Percentiles rank a stretch among this genome's conserved stretches.
These are phyloP conservation scores for Diplodia sapinea DNA, from an alignment of 2,329 filamentous ascomycete genomes.

Conservation along the genomic window DNA sequence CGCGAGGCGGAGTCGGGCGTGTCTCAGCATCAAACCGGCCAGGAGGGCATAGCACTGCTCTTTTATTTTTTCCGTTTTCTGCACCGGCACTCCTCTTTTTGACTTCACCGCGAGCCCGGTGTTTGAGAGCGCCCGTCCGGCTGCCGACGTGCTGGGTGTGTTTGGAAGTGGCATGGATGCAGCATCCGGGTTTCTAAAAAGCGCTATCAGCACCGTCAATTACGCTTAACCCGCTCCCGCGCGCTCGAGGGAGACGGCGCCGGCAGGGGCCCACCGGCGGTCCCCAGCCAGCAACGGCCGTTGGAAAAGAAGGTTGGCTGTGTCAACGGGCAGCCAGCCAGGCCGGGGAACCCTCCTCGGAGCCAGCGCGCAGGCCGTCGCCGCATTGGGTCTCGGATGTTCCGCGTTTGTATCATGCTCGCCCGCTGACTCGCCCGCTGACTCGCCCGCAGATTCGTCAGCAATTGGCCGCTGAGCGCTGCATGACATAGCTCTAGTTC, in stretches of 20 bases:
- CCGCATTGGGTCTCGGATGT: slow-evolving; percentile 28
- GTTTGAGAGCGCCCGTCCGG: slow-evolving; percentile 17
- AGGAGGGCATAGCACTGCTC: slow-evolving; percentile 19
- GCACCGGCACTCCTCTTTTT: slow-evolving; percentile 19
- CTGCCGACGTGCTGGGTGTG: slow-evolving; percentile 6
- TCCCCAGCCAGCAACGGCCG: neutral
- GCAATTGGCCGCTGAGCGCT: slow-evolving; percentile 7
- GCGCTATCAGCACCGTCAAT: slow-evolving; percentile 12
- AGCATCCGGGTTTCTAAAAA: neutral
- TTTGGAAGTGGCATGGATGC: slow-evolving; percentile 14
- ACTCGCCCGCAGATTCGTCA: slow-evolving; percentile 2
- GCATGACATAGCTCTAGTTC: slow-evolving; percentile 29
- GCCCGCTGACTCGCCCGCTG: neutral
- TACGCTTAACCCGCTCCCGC: slow-evolving; percentile 24
- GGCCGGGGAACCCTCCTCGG: slow-evolving; percentile 19
- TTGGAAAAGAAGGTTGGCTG: slow-evolving; percentile 5
- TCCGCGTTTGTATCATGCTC: slow-evolving; percentile 27
- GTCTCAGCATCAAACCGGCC: slow-evolving; percentile 23
- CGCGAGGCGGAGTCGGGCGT: slow-evolving; percentile 15
- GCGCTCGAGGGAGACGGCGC: slow-evolving; percentile 5
- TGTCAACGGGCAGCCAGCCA: slow-evolving; percentile 9
- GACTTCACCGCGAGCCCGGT: slow-evolving; percentile 17
- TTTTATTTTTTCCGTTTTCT: slow-evolving; percentile 30
- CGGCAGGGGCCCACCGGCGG: neutral
- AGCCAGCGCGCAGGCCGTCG: neutral